Evolutionary conservation across 2,329 filamentous ascomycete genomes (phyloP).

Genomic region (Incumbomyces delicatus): DNA sequence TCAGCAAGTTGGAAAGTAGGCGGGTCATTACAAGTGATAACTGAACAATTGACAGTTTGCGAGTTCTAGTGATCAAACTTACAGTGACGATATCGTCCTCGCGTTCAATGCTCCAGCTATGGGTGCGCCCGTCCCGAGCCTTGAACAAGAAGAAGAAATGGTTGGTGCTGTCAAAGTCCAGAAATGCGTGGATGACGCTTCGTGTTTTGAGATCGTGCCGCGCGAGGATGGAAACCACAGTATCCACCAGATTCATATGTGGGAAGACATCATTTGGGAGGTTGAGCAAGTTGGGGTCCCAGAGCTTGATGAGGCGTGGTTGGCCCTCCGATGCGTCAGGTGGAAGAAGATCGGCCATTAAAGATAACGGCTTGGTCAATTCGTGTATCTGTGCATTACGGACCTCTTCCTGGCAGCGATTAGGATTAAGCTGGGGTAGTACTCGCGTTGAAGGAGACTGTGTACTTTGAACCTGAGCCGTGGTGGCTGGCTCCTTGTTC

Average conservation of each 20-base stretch:
- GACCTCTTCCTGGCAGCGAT: background rate
- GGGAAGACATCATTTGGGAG: background rate
- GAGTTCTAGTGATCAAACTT: background rate
- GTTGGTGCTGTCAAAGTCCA: background rate
- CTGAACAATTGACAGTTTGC: too few relatives aligned
- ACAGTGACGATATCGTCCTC: slow-evolving; percentile 4
- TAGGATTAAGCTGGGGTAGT: too few relatives aligned
- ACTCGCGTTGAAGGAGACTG: too few relatives aligned
- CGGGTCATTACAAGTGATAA: too few relatives aligned
- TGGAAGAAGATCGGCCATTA: slow-evolving; percentile 1
- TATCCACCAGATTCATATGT: slow-evolving; percentile 3
- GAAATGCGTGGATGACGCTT: slow-evolving; percentile 2
- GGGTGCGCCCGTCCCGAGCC: background rate
- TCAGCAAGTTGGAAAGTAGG: too few relatives aligned
- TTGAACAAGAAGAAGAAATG: slow-evolving; percentile 8
- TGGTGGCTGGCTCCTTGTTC: too few relatives aligned
- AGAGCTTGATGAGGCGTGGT: slow-evolving; percentile 3
- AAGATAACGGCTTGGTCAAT: background rate
- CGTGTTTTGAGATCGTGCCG: slow-evolving; percentile 3
- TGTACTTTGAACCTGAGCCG: too few relatives aligned
- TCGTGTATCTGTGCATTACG: background rate
- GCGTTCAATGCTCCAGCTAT: slow-evolving; percentile 6
- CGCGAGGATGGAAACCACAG: slow-evolving; percentile 5
- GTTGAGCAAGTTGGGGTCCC: background rate
- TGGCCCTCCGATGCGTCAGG: slow-evolving; percentile 1